These are phyloP conservation scores for Tricholoma terreum DNA, from an alignment of 768 basidiomycete species.

Conservation along the genomic window DNA sequence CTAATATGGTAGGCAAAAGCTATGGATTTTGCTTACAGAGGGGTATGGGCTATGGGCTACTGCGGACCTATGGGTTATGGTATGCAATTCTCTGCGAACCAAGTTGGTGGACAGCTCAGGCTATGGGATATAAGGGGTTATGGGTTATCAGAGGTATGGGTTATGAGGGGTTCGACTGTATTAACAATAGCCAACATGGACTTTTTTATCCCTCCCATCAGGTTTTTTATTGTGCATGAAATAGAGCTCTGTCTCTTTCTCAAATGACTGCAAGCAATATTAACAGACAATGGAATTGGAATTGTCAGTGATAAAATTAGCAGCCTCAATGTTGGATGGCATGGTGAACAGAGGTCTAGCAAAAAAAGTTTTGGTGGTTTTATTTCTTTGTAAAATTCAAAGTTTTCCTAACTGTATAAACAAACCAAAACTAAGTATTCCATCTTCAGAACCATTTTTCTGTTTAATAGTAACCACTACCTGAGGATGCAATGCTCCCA, in stretches of 20 bases:
- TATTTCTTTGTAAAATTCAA: neutral
- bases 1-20: no score
- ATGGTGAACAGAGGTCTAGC: neutral
- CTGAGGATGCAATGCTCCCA: no score
- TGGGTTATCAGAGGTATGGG: no score
- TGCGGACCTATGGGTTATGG: no score
- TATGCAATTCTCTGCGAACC: no score
- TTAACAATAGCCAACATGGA: neutral
- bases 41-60: no score
- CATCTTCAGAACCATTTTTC: neutral
- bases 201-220: neutral
- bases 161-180: no score
- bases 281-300: neutral
- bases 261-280: neutral
- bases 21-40: no score
- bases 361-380: neutral
- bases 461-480: neutral
- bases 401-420: neutral
- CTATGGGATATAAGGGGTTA: no score
- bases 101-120: no score
- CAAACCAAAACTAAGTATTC: neutral
- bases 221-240: neutral
- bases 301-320: neutral
- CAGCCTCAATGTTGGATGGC: neutral
- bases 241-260: neutral